Evolutionary conservation across 2,329 filamentous ascomycete genomes (phyloP), one percentile per base, ranked within the genome.

Genomic region (Lecanicillium sp.): DNA sequence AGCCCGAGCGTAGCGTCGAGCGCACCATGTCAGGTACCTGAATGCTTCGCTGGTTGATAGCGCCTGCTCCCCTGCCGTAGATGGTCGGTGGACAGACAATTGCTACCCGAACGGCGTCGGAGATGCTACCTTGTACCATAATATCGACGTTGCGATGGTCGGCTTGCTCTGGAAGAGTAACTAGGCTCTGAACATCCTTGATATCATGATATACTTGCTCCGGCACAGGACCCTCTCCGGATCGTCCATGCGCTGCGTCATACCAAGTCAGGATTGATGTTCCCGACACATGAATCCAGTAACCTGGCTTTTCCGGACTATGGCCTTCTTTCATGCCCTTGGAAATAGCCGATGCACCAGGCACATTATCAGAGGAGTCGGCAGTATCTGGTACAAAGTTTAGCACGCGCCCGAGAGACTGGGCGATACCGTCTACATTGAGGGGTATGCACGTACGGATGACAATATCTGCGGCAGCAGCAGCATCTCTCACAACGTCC

Each of bases 91-190:
- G 70, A 3, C 58, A 54, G n/a, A 74, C 52, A 43, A 75, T 64
- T 33, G 68, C 59, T 11, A 61, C 61, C 45, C 58, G 62, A 38
- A 72, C 58, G 2, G 44, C 43, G 8, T 57, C 51, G 3, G 54
- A 53, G 27, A 59, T 62, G 29, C 62, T 56, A 0, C 47, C 61
- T 19, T 68, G 60, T n/a, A 87, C 71, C 17, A 85, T 67, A 53
- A 78, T 74, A 57, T 90, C 84, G 4, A 86, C 73, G 49, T 79
- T 65, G 12, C 80, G 74, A 59, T 88, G 83, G 17, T 68, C 52
- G 9, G 70, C 78, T 1, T 58, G 51, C 50, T 78, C 72, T 0
- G 78, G 78, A 1, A 83, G 50, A 9, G 52, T 65, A 2, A 73
- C 62, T 27, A 83, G 62, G 32, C 72, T 69, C 11, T 64, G 59